Percentiles rank a stretch among this genome's conserved stretches.
Conservation (phyloP, 1,284 basidiomycete genomes). For the Cutaneotrichosporon spelunceum region DNA sequence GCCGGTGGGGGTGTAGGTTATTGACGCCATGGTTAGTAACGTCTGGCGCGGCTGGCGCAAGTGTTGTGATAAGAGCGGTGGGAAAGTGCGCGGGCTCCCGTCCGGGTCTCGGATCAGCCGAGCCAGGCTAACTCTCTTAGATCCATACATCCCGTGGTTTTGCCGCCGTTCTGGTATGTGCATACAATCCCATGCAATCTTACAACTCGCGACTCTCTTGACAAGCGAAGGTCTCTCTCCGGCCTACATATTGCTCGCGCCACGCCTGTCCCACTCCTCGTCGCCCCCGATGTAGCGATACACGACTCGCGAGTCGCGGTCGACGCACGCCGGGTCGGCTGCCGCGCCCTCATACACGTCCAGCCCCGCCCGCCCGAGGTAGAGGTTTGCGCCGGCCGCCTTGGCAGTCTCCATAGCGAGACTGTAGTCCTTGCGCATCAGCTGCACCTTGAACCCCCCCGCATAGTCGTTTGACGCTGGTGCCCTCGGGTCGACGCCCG, state of each 20-base stretch:
- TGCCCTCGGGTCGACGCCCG: constrained; percentile 8
- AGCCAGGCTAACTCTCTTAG: not conserved
- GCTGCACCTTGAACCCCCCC: constrained; percentile 14
- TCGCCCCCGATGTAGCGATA: constrained; percentile 14
- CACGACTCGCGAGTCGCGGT: constrained; percentile 14
- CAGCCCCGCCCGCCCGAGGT: constrained; percentile 11
- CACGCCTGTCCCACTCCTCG: constrained; percentile 9
- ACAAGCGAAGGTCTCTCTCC: not conserved
- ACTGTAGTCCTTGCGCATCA: constrained; percentile 17
- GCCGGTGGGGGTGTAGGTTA: constrained; percentile 8
- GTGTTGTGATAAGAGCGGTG: not conserved
- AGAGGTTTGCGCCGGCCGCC: constrained; percentile 1
- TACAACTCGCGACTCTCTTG: not conserved
- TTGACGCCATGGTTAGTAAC: not conserved
- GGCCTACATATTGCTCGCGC: not conserved
- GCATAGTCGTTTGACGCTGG: constrained; percentile 11
- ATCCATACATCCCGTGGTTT: not conserved
- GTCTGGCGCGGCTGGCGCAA: not conserved
- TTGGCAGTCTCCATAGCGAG: constrained; percentile 10
- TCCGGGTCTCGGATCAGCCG: not conserved
- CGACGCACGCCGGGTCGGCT: constrained; percentile 9
- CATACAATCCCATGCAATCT: not conserved
- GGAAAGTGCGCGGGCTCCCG: too few species aligned
- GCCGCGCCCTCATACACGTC: constrained; percentile 10
- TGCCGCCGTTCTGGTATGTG: not conserved